Conservation (phyloP, 257 asterid genomes). For the Avicennia marina region DNA sequence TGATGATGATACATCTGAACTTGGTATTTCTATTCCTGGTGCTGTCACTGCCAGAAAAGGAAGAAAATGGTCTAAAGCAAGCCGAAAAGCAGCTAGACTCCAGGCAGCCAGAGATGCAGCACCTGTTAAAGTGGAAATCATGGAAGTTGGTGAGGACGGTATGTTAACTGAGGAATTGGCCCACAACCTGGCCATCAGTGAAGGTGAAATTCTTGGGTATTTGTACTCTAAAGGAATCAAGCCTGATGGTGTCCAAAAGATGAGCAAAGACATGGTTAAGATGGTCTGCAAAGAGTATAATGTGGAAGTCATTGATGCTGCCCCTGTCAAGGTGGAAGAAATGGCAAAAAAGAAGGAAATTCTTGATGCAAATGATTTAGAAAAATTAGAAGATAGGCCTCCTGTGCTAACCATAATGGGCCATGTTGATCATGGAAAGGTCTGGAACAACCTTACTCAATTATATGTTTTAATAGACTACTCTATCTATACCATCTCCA, state of each 20-base stretch:
- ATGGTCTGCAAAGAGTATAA: constrained; percentile 86
- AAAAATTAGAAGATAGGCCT: constrained; percentile 80
- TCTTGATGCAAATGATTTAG: constrained; percentile 83
- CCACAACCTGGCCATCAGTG: constrained; percentile 68
- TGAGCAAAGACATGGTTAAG: constrained; percentile 95
- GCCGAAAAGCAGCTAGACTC: constrained; percentile 92
- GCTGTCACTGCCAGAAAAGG: constrained; percentile 67
- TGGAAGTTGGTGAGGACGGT: constrained; percentile 94
- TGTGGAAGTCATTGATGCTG: constrained; percentile 91
- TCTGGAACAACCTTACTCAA: constrained; percentile 21
- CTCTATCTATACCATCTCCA: not conserved
- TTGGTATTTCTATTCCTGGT: constrained; percentile 73
- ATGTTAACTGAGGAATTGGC: constrained; percentile 92
- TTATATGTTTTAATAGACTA: constrained; percentile 1
- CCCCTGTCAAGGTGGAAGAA: constrained; percentile 62
- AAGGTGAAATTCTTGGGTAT: constrained; percentile 87
- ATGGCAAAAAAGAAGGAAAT: constrained; percentile 92
- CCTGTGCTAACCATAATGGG: constrained; percentile 98
- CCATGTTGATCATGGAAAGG: constrained; percentile 99
- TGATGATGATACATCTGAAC: constrained; percentile 72
- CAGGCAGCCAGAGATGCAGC: constrained; percentile 93
- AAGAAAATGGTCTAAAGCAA: constrained; percentile 96
- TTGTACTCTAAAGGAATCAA: constrained; percentile 82
- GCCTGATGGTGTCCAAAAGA: constrained; percentile 92
- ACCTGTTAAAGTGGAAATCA: constrained; percentile 79